These are phyloP conservation scores for Trichocladium uniseriatum DNA, from an alignment of 495 filamentous ascomycete species.

Conservation along the genomic window DNA sequence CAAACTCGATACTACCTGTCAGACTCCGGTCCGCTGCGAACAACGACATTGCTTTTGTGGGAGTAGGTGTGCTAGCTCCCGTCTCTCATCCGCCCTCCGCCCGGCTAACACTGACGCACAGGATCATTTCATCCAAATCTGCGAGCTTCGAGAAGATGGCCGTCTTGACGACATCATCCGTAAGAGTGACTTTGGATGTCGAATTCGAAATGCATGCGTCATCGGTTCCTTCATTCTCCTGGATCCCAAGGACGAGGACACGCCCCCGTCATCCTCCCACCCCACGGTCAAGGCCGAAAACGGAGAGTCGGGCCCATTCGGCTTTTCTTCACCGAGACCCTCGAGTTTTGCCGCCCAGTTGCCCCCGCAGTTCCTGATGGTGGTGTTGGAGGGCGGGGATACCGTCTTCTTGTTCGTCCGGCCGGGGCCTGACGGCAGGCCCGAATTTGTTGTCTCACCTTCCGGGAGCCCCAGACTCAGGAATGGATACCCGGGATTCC, in stretches of 20 bases:
- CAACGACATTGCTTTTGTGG: constrained; percentile 88
- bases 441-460: constrained; percentile 51
- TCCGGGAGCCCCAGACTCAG: constrained; percentile 48
- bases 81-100: constrained; percentile 1
- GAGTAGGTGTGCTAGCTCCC: constrained; percentile 42
- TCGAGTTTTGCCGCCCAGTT: constrained; percentile 20
- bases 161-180: constrained; percentile 60
- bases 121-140: constrained; percentile 61
- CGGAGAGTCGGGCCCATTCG: constrained; percentile 17
- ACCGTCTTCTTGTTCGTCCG: constrained; percentile 62
- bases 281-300: constrained; percentile 26
- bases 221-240: constrained; percentile 37
- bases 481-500: constrained; percentile 50
- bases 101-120: constrained; percentile 26
- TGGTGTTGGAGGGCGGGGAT: constrained; percentile 60
- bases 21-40: constrained; percentile 56
- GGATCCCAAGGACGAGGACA: constrained; percentile 15
- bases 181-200: constrained; percentile 66
- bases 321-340: constrained; percentile 1
- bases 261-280: neutral
- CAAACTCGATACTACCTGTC: constrained; percentile 73
- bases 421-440: constrained; percentile 30
- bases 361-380: constrained; percentile 67
- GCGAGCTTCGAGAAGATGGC: constrained; percentile 51
- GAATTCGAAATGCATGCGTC: constrained; percentile 56